Conservation (phyloP, 2,329 filamentous ascomycete genomes). For the Teratosphaeria epicoccoides region DNA sequence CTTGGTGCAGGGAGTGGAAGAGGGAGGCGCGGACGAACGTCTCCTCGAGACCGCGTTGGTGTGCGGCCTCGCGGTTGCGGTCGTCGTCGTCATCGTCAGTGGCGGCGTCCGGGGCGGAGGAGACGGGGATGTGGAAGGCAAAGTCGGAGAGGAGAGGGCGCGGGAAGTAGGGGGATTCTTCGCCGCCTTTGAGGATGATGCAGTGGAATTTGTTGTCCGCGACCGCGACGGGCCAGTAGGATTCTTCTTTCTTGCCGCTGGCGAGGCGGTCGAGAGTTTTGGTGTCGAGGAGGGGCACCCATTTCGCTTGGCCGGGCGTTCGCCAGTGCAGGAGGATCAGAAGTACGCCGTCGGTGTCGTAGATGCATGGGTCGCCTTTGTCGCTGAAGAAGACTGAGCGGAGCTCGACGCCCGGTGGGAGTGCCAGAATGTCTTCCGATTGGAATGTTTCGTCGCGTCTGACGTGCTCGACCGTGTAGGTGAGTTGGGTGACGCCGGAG, state of each 20-base stretch:
- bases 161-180: constrained; percentile 87
- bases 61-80: constrained; percentile 26
- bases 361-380: constrained; percentile 89
- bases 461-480: constrained; percentile 90
- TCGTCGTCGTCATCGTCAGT: constrained; percentile 32
- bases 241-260: constrained; percentile 74
- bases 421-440: constrained; percentile 80
- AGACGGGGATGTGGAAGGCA: constrained; percentile 75
- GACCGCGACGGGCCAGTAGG: constrained; percentile 91
- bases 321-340: constrained; percentile 88
- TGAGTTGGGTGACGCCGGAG: constrained; percentile 65
- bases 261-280: constrained; percentile 70
- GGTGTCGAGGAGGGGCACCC: constrained; percentile 89
- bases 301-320: constrained; percentile 69
- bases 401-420: constrained; percentile 62
- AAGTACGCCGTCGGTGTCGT: constrained; percentile 83
- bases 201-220: constrained; percentile 90
- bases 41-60: constrained; percentile 61
- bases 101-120: constrained; percentile 39
- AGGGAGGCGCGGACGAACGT: constrained; percentile 65
- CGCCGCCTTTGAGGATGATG: constrained; percentile 94
- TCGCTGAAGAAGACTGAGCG: constrained; percentile 87
- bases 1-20: constrained; percentile 61
- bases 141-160: constrained; percentile 86
- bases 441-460: constrained; percentile 91